phyloP scores from a whole-genome alignment of 768 basidiomycete species.

The Hortiboletus flavorubellus region DNA sequence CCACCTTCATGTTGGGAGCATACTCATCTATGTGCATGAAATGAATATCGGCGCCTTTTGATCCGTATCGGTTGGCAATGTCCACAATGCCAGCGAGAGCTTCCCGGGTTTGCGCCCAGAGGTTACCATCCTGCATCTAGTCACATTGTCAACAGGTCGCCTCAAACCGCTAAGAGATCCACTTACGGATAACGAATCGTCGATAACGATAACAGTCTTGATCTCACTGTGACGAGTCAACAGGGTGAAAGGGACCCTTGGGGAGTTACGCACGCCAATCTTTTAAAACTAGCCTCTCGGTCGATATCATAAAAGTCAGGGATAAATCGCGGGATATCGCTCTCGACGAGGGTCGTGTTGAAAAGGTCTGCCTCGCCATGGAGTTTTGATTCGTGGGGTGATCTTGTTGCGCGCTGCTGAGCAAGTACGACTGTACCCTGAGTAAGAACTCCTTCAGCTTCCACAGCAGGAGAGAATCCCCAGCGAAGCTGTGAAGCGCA shows the following conservation, averaged over 20 bases:
- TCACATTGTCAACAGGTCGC: background rate
- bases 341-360: constrained; percentile 27
- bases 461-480: constrained; percentile 23
- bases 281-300: constrained; percentile 20
- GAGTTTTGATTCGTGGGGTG: background rate
- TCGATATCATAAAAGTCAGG: constrained; percentile 12
- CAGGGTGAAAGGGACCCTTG: background rate
- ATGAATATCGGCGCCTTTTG: constrained; percentile 40
- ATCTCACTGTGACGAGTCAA: constrained; percentile 29
- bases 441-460: constrained; percentile 9
- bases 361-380: constrained; percentile 16
- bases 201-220: constrained; percentile 41
- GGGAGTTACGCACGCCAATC: constrained; percentile 28
- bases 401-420: constrained; percentile 13
- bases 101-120: constrained; percentile 39
- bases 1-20: constrained; percentile 27
- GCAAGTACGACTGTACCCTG: constrained; percentile 33
- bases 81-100: constrained; percentile 42
- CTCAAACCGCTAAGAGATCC: background rate
- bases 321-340: constrained; percentile 28
- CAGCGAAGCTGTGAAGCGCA: constrained; percentile 35
- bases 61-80: constrained; percentile 34
- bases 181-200: constrained; percentile 39
- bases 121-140: constrained; percentile 39
- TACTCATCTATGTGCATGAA: constrained; percentile 38